Evolutionary conservation across 2,329 filamentous ascomycete species (phyloP).

Genomic region (Trichophyton rubrum): DNA sequence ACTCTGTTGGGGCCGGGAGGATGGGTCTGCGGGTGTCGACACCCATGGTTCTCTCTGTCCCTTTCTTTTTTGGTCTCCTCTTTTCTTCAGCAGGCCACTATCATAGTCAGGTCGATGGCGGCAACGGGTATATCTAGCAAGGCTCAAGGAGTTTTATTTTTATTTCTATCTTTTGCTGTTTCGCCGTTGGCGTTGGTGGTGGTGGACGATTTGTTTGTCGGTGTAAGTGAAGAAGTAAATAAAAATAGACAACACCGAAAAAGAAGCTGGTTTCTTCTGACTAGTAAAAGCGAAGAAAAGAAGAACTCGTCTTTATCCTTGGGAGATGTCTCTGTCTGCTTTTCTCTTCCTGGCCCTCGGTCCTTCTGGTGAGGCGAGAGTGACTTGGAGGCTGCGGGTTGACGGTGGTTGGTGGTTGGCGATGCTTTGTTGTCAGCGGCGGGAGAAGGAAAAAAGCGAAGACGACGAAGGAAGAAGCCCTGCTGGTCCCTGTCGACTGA

Average conservation of each 20-base stretch:
- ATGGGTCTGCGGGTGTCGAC: constrained; percentile 37
- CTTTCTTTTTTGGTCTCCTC: not conserved
- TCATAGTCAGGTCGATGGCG: constrained; percentile 22
- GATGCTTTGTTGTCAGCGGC: constrained; percentile 2
- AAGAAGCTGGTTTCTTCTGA: not conserved
- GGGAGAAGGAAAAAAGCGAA: not conserved
- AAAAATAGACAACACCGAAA: not conserved
- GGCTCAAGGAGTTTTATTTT: not conserved
- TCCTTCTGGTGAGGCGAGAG: not conserved
- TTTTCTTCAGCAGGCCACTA: constrained; percentile 16
- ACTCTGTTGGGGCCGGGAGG: constrained; percentile 40
- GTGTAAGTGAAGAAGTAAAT: not conserved
- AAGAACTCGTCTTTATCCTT: not conserved
- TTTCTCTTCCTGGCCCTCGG: not conserved
- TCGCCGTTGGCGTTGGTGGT: not conserved
- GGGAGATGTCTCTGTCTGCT: not conserved
- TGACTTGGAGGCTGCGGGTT: not conserved
- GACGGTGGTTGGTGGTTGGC: not conserved
- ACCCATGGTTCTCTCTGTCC: constrained; percentile 29
- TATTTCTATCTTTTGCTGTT: not conserved
- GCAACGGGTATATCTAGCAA: not conserved
- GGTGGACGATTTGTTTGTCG: not conserved
- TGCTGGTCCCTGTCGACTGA: not conserved
- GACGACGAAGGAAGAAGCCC: not conserved
- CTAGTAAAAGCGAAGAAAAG: not conserved